Conservation (phyloP, 2,329 filamentous ascomycete species). For the Trichoderma koningiopsis region DNA sequence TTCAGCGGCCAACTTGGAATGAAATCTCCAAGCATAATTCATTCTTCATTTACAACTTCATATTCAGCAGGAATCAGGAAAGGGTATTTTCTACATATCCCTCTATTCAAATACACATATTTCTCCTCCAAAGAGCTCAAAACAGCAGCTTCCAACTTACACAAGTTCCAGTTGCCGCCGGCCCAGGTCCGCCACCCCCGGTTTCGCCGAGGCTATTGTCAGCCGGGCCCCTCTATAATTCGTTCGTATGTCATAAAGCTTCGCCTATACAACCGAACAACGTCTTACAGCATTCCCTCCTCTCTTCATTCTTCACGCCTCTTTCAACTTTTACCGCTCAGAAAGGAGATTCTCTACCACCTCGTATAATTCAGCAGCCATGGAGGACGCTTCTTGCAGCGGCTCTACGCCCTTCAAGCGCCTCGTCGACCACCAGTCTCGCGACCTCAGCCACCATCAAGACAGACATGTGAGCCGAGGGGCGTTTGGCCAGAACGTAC, state of each 20-base stretch:
- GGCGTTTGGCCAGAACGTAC: conserved; percentile 37
- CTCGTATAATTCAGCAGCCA: conserved; percentile 26
- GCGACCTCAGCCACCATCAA: conserved; percentile 46
- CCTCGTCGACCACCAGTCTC: conserved; percentile 46
- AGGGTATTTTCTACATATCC: neutral
- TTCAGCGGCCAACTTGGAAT: neutral
- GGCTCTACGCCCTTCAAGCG: conserved; percentile 48
- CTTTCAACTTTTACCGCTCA: neutral
- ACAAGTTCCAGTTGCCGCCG: neutral
- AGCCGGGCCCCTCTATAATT: conserved; percentile 4
- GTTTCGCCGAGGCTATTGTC: conserved; percentile 27
- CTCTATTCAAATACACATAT: neutral
- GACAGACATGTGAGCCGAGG: conserved; percentile 42
- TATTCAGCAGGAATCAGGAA: neutral
- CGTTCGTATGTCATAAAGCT: conserved; percentile 11
- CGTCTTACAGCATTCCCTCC: neutral
- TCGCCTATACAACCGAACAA: neutral
- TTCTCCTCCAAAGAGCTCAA: neutral
- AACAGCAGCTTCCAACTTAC: neutral
- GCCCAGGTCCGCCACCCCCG: conserved; percentile 23
- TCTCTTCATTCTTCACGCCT: too few relatives aligned
- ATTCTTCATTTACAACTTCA: neutral
- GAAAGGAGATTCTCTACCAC: neutral
- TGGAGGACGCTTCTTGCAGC: conserved; percentile 48
- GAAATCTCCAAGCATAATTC: neutral